Evolutionary conservation across 75 land plant species (phyloP).

Genomic region (Cupressus sempervirens): DNA sequence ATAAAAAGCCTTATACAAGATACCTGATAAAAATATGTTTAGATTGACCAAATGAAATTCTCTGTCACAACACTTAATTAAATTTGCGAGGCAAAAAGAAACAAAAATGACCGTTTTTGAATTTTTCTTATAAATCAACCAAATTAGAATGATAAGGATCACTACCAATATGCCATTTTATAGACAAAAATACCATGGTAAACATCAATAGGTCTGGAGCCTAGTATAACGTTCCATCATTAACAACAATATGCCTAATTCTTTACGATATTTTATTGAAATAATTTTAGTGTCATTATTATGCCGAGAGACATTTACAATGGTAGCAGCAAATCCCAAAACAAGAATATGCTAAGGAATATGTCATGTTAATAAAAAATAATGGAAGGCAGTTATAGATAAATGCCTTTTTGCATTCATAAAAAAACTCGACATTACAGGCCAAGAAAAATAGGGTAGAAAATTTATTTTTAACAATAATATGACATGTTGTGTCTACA

Average conservation of each 20-base stretch:
- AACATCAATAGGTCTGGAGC: not conserved
- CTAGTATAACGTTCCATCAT: not conserved
- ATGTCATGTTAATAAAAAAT: too few species aligned
- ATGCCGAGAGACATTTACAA: too few species aligned
- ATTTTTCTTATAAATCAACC: not conserved
- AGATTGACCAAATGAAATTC: not conserved
- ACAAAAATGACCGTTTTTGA: not conserved
- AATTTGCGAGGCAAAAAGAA: not conserved
- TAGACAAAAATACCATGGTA: not conserved
- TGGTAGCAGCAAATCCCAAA: too few species aligned
- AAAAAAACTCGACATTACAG: too few species aligned
- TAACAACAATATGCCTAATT: not conserved
- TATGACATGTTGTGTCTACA: too few species aligned
- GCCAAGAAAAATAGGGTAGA: too few species aligned
- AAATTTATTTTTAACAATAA: too few species aligned
- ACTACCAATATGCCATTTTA: not conserved
- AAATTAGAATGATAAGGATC: not conserved
- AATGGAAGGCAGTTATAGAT: too few species aligned
- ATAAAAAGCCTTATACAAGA: not conserved
- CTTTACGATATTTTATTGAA: not conserved
- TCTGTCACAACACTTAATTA: not conserved
- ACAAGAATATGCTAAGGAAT: too few species aligned
- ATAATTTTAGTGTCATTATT: not conserved
- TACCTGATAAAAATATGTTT: not conserved
- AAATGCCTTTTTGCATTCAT: too few species aligned